Evolutionary conservation across 129 eudicot genomes (phyloP), one percentile per base, ranked within the genome.

Genomic region (Mikania micrantha): DNA sequence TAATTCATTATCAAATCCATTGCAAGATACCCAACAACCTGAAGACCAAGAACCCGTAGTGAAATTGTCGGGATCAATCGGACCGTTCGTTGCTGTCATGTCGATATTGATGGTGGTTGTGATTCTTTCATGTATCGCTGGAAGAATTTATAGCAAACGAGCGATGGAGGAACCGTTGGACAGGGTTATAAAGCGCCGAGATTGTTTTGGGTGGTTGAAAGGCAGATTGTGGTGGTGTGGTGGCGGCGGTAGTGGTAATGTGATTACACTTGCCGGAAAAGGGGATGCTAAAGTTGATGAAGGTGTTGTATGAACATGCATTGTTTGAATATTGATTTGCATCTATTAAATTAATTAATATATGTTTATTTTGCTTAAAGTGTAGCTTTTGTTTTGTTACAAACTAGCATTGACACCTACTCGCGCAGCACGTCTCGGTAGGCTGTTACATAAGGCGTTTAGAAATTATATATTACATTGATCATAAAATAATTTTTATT

Each of bases 21-120:
- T 82, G 70, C 87, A 82, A 17, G 39, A 75, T 34, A 32, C 73
- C 21, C 75, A 83, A 42, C 82, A 72, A 56, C 63, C 73, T 22
- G 83, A 77, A 75, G 69, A 78, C 17, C 78, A 78, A 78, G 61
- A 50, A 61, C 58, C 69, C 60, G 12, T 47, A 9, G 60, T 25
- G 42, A 57, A 70, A 11, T 64, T 74, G 0, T 61, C 77, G 2
- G 85, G 85, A 42, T 74, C 85, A 10, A 80, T 80, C 12, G 89
- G 85, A 10, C 89, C 85, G 9, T 84, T 84, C 67, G 77, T 84
- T 25, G 85, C 61, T 0, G 89, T 84, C 54, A 80, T 80, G 66
- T 77, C 83, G 7, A 74, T 84, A n/a, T 29, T 84, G 62, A 70
- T 81, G 35, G 77, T 84, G 65, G 60, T 84, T 24, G 69, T 69